Evolutionary conservation across 2,329 filamentous ascomycete genomes (phyloP), one percentile per base, ranked within the genome.

Genomic region (Fusarium nelsonii): DNA sequence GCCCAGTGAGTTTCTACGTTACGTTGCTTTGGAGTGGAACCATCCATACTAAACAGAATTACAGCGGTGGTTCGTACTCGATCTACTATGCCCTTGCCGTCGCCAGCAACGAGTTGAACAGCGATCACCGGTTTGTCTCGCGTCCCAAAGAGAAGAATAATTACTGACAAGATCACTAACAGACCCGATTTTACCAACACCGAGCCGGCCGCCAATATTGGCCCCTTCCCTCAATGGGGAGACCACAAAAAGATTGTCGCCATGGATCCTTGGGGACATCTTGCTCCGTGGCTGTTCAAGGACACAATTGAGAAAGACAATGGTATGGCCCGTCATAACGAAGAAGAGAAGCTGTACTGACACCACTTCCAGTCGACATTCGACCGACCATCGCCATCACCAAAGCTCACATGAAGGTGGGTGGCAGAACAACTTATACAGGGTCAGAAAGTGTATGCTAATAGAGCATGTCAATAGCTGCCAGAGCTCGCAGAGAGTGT

Each of bases 71-170:
- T 59, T 97, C 94, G 6, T 98, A 99, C 79, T 94, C 93, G 65
- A 95, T 97, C 69, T 98, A 98, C 82, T 94, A 97, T 77, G 95
- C 95, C 23, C 86, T 98, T 30, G 95, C 95, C 14, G 90, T 98
- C 69, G 95, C 95, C 23, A 96, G 93, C 77, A 94, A 95, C 74
- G 92, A 98, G 77, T 87, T 98, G 60, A 89, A 93, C 65, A 85
- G 89, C 40, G 91, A 97, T 72, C 94, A 97, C 80, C 91, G 81
- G 86, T 87, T 76, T 56, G 80, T 67, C 16, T 9, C 12, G n/a
- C 26, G 6, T 12, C 7, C 12, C 11, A n/a, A 18, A 8, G 14
- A 36, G 10, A 2, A 33, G 23, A 23, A 16, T 3, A 4, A 8
- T 15, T 33, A 33, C 66, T 73, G 18, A 74, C 41, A 4, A 32